Conservation (phyloP, 2,329 filamentous ascomycete species). For the Trichoderma breve region DNA sequence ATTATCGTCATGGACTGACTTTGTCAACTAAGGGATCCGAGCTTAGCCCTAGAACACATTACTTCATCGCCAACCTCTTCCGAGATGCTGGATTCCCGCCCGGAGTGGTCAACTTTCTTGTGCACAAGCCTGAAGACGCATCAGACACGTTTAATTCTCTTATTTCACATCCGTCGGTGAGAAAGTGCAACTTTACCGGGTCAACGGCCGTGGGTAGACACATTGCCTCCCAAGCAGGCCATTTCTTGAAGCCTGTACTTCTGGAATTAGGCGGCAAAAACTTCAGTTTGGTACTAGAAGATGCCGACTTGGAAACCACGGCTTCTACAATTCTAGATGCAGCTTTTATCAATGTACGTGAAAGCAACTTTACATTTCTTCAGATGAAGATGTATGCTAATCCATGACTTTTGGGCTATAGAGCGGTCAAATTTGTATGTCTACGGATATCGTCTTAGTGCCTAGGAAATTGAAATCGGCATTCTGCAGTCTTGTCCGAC, state of each 20-base stretch:
- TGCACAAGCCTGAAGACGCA: constrained; percentile 32
- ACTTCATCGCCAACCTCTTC: constrained; percentile 35
- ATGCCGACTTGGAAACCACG: constrained; percentile 40
- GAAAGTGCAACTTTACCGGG: constrained; percentile 43
- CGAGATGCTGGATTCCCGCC: constrained; percentile 39
- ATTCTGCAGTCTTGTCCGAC: not conserved
- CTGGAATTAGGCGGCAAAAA: constrained; percentile 42
- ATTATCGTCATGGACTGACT: no score
- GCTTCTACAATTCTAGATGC: constrained; percentile 29
- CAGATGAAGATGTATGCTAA: not conserved
- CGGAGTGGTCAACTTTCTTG: constrained; percentile 39
- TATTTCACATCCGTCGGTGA: constrained; percentile 34
- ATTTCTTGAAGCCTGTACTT: constrained; percentile 38
- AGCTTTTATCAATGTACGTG: not conserved
- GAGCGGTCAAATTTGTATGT: constrained; percentile 4
- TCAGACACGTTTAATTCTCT: constrained; percentile 33
- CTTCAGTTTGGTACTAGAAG: constrained; percentile 38
- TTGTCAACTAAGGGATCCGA: constrained; percentile 30
- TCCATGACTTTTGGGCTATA: not conserved
- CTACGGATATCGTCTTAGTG: not conserved
- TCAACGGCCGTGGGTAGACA: constrained; percentile 37
- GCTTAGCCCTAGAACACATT: constrained; percentile 29
- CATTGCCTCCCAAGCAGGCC: constrained; percentile 35
- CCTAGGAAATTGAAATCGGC: not conserved
- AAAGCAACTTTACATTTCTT: not conserved